A percentile compares a stretch with the other conserved stretches of the same genome.
phyloP scores from a whole-genome alignment of 2,329 filamentous ascomycete genomes.

The Colletotrichum sidae region DNA sequence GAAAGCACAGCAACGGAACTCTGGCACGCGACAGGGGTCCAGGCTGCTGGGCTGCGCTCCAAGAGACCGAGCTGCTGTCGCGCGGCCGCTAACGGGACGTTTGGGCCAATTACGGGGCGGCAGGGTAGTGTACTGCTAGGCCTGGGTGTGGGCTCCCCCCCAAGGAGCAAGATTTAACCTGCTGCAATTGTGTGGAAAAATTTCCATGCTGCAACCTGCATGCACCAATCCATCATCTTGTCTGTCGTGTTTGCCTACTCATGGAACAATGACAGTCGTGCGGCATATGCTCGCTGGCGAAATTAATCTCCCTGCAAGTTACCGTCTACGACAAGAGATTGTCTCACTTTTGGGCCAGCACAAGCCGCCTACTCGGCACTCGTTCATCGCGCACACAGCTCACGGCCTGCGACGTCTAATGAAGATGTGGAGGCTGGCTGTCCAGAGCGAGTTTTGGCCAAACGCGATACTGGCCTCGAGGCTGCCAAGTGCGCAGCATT shows the following conservation, averaged over 20 bases:
- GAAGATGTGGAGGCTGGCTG: neutral
- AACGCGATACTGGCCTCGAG: too few species aligned
- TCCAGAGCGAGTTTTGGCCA: too few species aligned
- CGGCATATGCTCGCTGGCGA: neutral
- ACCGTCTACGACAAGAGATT: neutral
- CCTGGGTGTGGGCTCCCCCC: slow-evolving; percentile 2
- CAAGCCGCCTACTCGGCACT: too few species aligned
- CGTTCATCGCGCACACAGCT: neutral
- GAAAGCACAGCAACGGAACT: slow-evolving; percentile 17
- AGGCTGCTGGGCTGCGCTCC: slow-evolving; percentile 3
- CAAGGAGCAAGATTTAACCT: slow-evolving; percentile 20
- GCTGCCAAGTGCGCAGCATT: too few species aligned
- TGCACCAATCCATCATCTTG: neutral
- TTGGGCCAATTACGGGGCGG: slow-evolving; percentile 2
- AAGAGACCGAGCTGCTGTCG: slow-evolving; percentile 7
- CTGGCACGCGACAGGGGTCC: slow-evolving; percentile 28
- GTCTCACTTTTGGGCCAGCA: too few species aligned
- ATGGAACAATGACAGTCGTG: neutral
- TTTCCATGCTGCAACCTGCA: neutral
- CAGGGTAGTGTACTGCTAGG: neutral
- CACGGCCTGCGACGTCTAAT: neutral
- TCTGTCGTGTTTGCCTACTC: neutral
- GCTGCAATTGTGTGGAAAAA: slow-evolving; percentile 6
- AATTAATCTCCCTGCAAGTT: slow-evolving; percentile 10
- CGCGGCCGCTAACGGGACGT: slow-evolving; percentile 10